Percentiles rank a stretch among this genome's conserved stretches.
Conservation (phyloP, 805 yeast species). For the Lachancea meyersii region DNA sequence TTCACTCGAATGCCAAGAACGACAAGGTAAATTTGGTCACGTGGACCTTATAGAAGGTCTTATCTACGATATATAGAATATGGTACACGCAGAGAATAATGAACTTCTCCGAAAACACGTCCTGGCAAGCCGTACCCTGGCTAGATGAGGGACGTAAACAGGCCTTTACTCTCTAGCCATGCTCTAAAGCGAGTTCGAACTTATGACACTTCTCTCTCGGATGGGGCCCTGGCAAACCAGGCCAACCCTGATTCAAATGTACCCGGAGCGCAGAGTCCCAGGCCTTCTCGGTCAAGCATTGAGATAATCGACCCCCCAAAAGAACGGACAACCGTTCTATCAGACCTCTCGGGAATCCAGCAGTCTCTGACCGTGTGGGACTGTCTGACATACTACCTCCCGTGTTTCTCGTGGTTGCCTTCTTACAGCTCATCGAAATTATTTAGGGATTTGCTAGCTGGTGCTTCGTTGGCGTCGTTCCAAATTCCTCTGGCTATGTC, state of each 20-base stretch:
- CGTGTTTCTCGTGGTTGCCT: constrained; percentile 63
- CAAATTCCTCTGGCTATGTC: constrained; percentile 76
- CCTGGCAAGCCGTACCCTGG: no score
- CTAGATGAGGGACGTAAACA: constrained; percentile 1
- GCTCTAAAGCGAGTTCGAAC: neutral
- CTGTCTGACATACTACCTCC: constrained; percentile 55
- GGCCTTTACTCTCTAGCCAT: constrained; percentile 5
- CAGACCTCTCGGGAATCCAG: neutral
- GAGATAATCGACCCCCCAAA: neutral
- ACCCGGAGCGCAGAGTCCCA: neutral
- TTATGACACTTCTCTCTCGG: constrained; percentile 1
- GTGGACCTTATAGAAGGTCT: no score
- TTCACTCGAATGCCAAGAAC: no score
- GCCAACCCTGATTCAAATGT: neutral
- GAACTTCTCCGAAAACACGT: no score
- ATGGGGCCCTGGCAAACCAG: neutral
- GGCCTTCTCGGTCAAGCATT: neutral
- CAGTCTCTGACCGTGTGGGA: constrained; percentile 14
- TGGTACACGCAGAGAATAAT: no score
- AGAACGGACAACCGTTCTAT: neutral
- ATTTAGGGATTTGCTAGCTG: constrained; percentile 69
- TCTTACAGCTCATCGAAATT: constrained; percentile 38
- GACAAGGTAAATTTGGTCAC: no score
- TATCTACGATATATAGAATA: no score
- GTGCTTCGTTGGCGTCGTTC: constrained; percentile 80